phyloP scores from a whole-genome alignment of 2,329 filamentous ascomycete genomes.

The Trichoderma arundinaceum region DNA sequence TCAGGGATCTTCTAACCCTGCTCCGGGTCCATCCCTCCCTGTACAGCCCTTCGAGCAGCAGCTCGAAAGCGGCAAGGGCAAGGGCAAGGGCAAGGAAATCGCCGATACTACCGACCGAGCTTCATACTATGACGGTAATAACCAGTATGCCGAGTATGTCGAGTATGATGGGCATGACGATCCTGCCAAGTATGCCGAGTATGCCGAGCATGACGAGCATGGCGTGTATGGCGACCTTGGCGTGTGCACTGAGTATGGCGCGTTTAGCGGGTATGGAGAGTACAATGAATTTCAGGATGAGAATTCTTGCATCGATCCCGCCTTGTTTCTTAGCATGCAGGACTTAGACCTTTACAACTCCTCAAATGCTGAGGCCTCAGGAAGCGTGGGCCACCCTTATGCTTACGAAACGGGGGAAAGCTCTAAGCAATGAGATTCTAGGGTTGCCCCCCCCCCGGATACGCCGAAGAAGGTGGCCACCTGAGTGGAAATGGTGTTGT shows the following conservation, averaged over 20 bases:
- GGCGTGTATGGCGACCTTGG: too few relatives aligned
- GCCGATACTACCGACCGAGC: too few relatives aligned
- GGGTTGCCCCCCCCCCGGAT: neutral
- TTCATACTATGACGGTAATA: too few relatives aligned
- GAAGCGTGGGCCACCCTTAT: neutral
- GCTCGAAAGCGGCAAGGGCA: too few relatives aligned
- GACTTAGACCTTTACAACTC: neutral
- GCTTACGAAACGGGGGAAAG: neutral
- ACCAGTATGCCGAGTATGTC: too few relatives aligned
- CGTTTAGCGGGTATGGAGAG: too few relatives aligned
- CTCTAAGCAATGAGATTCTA: neutral
- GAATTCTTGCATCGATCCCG: conserved; percentile 1
- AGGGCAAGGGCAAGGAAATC: too few relatives aligned
- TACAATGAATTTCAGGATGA: neutral
- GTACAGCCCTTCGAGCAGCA: too few relatives aligned
- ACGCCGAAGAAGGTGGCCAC: neutral
- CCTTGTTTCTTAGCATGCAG: neutral
- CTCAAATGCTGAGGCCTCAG: neutral
- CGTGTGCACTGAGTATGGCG: too few relatives aligned
- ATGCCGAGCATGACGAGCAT: too few relatives aligned
- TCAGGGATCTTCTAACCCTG: neutral
- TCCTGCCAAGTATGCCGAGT: too few relatives aligned
- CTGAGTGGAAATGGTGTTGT: conserved; percentile 1
- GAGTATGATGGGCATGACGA: too few relatives aligned
- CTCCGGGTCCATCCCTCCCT: neutral